These are phyloP conservation scores for Pseudocercospora eumusae DNA, from an alignment of 2,329 filamentous ascomycete genomes.

Conservation along the genomic window DNA sequence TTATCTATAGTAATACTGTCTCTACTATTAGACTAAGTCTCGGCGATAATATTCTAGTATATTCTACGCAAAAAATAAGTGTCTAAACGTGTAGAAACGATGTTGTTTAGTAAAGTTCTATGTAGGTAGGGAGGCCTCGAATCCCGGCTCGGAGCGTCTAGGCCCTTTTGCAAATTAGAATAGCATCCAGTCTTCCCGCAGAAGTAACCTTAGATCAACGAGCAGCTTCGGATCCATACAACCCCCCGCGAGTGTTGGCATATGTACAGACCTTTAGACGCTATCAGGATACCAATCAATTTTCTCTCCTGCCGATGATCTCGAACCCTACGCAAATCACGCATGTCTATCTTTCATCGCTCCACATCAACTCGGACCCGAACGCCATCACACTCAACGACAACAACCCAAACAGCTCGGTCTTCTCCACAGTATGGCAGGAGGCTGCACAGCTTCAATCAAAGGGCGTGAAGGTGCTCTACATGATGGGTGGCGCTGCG, in stretches of 20 bases:
- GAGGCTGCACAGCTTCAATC: conserved; percentile 32
- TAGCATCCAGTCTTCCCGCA: conserved; percentile 8
- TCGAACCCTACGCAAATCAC: conserved; percentile 33
- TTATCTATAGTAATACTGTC: too few relatives aligned
- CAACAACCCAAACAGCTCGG: conserved; percentile 27
- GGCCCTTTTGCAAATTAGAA: too few relatives aligned
- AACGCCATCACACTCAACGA: conserved; percentile 36
- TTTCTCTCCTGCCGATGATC: conserved; percentile 34
- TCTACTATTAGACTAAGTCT: too few relatives aligned
- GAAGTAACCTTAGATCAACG: conserved; percentile 10
- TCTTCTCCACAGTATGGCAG: conserved; percentile 32
- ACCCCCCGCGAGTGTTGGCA: conserved; percentile 26
- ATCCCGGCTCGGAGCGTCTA: too few relatives aligned
- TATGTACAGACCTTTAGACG: conserved; percentile 36
- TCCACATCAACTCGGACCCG: conserved; percentile 35
- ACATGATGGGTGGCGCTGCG: conserved; percentile 32
- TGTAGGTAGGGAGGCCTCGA: too few relatives aligned
- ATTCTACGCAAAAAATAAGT: too few relatives aligned
- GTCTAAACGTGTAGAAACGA: too few relatives aligned
- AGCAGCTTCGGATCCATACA: conserved; percentile 21
- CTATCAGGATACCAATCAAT: conserved; percentile 25
- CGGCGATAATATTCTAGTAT: too few relatives aligned
- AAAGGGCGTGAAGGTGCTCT: conserved; percentile 35
- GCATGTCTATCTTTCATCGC: conserved; percentile 35
- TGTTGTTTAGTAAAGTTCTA: too few relatives aligned